A percentile compares a stretch with the other conserved stretches of the same genome.
phyloP scores from a whole-genome alignment of 257 asterid genomes.

The Plantago elongata region DNA sequence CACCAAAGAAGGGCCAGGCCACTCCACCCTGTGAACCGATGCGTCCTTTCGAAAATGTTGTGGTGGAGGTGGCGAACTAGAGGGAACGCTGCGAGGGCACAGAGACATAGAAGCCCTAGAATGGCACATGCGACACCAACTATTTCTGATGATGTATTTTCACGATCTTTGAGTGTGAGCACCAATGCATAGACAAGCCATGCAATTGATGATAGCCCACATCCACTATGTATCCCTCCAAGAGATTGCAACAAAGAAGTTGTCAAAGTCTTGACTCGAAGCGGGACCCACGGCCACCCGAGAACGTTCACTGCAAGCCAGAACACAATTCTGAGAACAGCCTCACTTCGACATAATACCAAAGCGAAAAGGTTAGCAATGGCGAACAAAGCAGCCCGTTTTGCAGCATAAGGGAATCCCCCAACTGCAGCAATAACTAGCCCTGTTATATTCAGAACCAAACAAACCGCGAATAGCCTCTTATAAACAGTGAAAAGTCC shows the following conservation, averaged over 20 bases:
- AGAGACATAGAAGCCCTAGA: conserved; percentile 44
- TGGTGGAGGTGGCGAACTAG: conserved; percentile 82
- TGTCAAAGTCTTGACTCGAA: conserved; percentile 38
- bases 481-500: conserved; percentile 78
- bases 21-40: conserved; percentile 63
- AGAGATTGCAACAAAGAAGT: conserved; percentile 58
- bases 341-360: conserved; percentile 67
- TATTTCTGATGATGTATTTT: conserved; percentile 41
- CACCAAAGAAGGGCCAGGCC: conserved; percentile 56
- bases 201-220: conserved; percentile 64
- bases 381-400: conserved; percentile 43
- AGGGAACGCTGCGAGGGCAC: conserved; percentile 60
- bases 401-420: conserved; percentile 40
- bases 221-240: conserved; percentile 75
- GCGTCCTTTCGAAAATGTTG: conserved; percentile 65
- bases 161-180: conserved; percentile 41
- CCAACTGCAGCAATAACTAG: conserved; percentile 58
- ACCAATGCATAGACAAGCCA: conserved; percentile 59
- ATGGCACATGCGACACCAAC: conserved; percentile 44
- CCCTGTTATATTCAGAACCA: conserved; percentile 33
- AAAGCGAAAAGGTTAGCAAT: conserved; percentile 51
- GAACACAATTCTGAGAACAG: conserved; percentile 42
- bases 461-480: conserved; percentile 45
- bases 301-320: conserved; percentile 55
- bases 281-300: conserved; percentile 56